These are phyloP conservation scores for Termitomyces sp. DNA, from an alignment of 768 basidiomycete species.

Conservation along the genomic window DNA sequence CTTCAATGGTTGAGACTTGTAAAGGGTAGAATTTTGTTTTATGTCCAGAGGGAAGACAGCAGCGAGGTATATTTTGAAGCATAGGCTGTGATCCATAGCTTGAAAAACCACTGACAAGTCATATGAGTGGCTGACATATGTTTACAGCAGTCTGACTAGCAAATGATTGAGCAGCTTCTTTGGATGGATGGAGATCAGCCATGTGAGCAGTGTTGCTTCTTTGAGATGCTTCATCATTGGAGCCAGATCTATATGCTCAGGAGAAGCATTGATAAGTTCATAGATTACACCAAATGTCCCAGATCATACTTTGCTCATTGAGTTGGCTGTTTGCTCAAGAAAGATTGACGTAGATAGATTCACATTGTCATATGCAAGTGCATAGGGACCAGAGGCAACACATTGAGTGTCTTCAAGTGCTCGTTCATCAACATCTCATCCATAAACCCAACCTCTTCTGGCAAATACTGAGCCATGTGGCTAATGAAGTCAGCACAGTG, in stretches of 20 bases:
- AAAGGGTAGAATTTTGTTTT: too few relatives aligned
- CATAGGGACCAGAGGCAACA: neutral
- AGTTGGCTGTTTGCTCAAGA: constrained; percentile 26
- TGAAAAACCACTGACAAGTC: too few relatives aligned
- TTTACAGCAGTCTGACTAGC: too few relatives aligned
- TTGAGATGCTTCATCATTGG: neutral
- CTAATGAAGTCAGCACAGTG: constrained; percentile 24
- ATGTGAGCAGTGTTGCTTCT: too few relatives aligned
- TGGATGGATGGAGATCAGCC: too few relatives aligned
- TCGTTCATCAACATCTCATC: constrained; percentile 35
- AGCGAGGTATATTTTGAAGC: too few relatives aligned
- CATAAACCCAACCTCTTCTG: constrained; percentile 33
- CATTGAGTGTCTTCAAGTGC: too few relatives aligned
- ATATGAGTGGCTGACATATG: too few relatives aligned
- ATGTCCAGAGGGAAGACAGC: too few relatives aligned
- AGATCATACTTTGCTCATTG: constrained; percentile 32
- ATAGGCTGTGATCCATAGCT: too few relatives aligned
- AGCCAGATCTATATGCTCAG: neutral
- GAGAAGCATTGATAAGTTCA: neutral
- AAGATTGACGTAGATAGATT: constrained; percentile 23
- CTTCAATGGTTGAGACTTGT: too few relatives aligned
- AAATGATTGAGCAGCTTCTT: too few relatives aligned
- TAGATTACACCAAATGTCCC: constrained; percentile 26
- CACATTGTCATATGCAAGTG: constrained; percentile 6
- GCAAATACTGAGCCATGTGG: constrained; percentile 26